A percentile compares a stretch with the other conserved stretches of the same genome.
Evolutionary conservation across 495 filamentous ascomycete genomes (phyloP).

Genomic region (Delitschia confertaspora): DNA sequence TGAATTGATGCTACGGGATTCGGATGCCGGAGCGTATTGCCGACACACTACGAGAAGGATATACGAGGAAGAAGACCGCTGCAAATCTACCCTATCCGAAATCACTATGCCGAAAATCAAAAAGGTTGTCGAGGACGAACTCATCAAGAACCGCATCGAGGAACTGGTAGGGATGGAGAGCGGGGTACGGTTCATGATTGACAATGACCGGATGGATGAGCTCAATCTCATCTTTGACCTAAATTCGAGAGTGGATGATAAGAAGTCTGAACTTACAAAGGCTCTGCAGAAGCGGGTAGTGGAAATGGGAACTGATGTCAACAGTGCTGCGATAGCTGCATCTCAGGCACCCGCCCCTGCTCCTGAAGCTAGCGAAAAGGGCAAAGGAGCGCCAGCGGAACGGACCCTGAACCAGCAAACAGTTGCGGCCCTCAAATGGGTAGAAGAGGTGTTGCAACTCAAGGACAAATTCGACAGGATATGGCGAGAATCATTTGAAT

Average conservation of each 20-base stretch:
- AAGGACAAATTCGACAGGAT: conserved; percentile 86
- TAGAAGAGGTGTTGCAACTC: conserved; percentile 77
- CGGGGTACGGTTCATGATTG: conserved; percentile 81
- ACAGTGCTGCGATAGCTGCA: conserved; percentile 48
- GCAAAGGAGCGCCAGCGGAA: conserved; percentile 28
- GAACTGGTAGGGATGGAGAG: conserved; percentile 82
- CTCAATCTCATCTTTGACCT: conserved; percentile 68
- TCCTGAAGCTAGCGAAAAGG: conserved; percentile 23
- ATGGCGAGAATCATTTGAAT: conserved; percentile 57
- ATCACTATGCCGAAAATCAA: conserved; percentile 66
- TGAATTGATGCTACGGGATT: conserved; percentile 59
- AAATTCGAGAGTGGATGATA: conserved; percentile 65
- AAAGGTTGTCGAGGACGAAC: conserved; percentile 65
- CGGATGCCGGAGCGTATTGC: conserved; percentile 76
- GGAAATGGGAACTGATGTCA: conserved; percentile 73
- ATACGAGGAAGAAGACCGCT: conserved; percentile 71
- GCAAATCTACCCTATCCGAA: conserved; percentile 62
- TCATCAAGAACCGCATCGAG: conserved; percentile 64
- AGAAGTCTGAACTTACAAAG: conserved; percentile 59
- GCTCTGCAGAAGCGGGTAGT: conserved; percentile 66
- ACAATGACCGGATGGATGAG: conserved; percentile 72
- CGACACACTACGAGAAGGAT: conserved; percentile 65
- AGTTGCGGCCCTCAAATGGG: conserved; percentile 83
- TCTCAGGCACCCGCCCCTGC: conserved; percentile 24
- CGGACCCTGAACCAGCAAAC: conserved; percentile 56